These are phyloP conservation scores for Eucalyptus microcorys DNA, from an alignment of 345 rosid genomes.

Conservation along the genomic window DNA sequence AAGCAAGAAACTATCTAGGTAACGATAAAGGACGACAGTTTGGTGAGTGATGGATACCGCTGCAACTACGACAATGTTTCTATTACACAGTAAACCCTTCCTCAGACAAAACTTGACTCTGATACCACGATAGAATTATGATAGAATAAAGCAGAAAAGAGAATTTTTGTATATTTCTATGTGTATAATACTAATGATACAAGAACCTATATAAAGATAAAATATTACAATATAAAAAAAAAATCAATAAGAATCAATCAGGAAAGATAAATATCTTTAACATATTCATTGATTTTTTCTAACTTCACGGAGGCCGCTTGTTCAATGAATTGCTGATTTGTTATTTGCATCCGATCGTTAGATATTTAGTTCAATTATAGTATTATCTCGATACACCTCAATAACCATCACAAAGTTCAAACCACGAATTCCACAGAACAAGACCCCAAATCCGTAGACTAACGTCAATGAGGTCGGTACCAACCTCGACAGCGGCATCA, in stretches of 20 bases:
- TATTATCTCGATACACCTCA: background rate
- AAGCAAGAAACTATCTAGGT: no score
- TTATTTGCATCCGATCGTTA: background rate
- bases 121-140: background rate
- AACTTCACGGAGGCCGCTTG: no score
- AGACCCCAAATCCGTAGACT: background rate
- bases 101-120: accelerated
- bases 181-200: background rate
- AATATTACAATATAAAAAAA: background rate
- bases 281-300: no score
- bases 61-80: no score
- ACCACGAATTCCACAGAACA: background rate
- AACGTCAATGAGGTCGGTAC: background rate
- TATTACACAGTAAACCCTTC: accelerated
- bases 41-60: accelerated
- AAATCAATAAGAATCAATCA: background rate
- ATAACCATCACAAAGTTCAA: background rate
- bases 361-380: no score
- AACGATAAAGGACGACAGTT: accelerated
- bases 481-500: background rate
- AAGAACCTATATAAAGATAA: background rate
- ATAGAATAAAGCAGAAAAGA: accelerated
- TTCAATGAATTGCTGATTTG: background rate
- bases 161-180: background rate
- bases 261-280: background rate